phyloP scores from a whole-genome alignment of 768 basidiomycete genomes.

The Sporobolomyces pararoseus region DNA sequence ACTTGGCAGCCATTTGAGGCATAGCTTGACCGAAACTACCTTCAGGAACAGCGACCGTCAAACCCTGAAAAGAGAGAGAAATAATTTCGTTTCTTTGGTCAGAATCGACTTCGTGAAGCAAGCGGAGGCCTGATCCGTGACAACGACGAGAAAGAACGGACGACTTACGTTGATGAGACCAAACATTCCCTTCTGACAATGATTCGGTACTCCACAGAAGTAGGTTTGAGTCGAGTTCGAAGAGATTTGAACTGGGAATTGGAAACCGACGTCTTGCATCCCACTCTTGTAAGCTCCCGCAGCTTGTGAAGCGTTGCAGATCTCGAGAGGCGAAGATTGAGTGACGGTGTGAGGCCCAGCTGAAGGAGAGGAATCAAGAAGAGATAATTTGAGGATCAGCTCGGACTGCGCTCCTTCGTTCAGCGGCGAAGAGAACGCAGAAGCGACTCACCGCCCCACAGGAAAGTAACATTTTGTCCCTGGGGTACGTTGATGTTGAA shows the following conservation, averaged over 20 bases:
- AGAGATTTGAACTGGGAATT: constrained; percentile 12
- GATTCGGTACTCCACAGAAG: constrained; percentile 63
- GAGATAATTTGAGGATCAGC: not conserved
- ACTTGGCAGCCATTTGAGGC: constrained; percentile 11
- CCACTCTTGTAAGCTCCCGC: constrained; percentile 61
- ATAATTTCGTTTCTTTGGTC: no score
- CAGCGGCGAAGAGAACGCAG: not conserved
- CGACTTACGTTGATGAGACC: constrained; percentile 47
- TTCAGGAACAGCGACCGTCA: not conserved
- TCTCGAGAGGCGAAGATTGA: constrained; percentile 62
- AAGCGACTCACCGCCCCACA: constrained; percentile 58
- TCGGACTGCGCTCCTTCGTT: not conserved
- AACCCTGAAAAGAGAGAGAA: not conserved
- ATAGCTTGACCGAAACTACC: not conserved
- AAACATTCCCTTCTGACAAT: constrained; percentile 62
- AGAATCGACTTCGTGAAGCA: no score
- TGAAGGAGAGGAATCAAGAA: not conserved
- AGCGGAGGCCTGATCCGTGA: not conserved
- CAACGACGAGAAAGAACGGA: not conserved
- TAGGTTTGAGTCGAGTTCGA: constrained; percentile 5
- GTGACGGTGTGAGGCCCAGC: constrained; percentile 73
- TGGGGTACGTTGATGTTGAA: constrained; percentile 24
- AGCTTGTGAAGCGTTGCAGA: constrained; percentile 69
- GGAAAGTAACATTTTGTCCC: constrained; percentile 15
- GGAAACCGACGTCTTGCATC: constrained; percentile 55